Evolutionary conservation across 2,329 filamentous ascomycete species (phyloP).

Genomic region (Cercospora canescens): DNA sequence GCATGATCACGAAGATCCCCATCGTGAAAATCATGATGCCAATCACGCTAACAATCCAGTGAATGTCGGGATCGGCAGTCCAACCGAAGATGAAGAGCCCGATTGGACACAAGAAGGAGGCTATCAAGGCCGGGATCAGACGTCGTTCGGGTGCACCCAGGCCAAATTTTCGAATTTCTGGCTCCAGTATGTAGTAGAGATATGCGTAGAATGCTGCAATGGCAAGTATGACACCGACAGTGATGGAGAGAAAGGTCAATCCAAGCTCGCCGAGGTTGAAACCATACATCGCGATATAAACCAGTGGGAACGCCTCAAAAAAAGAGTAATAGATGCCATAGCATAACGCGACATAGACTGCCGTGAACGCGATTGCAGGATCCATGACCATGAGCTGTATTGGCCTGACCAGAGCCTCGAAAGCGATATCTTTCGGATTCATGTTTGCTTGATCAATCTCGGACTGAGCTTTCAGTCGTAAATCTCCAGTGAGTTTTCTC

Average conservation of each 20-base stretch:
- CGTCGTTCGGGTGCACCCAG: slow-evolving; percentile 30
- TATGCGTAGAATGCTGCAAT: slow-evolving; percentile 29
- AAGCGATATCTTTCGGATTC: slow-evolving; percentile 48
- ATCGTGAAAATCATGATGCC: slow-evolving; percentile 44
- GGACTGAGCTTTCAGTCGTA: slow-evolving; percentile 58
- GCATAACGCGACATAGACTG: slow-evolving; percentile 35
- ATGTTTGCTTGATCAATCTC: slow-evolving; percentile 64
- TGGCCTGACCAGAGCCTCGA: slow-evolving; percentile 56
- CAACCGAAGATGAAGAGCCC: slow-evolving; percentile 38
- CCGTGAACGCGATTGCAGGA: slow-evolving; percentile 35
- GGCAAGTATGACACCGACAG: slow-evolving; percentile 31
- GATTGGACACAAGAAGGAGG: slow-evolving; percentile 30
- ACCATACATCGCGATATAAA: slow-evolving; percentile 42
- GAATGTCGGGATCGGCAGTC: slow-evolving; percentile 31
- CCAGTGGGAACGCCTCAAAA: slow-evolving; percentile 42
- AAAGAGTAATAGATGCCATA: slow-evolving; percentile 40
- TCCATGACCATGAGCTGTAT: slow-evolving; percentile 36
- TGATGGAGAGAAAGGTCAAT: slow-evolving; percentile 37
- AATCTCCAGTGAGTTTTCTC: slow-evolving; percentile 60
- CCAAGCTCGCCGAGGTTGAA: slow-evolving; percentile 40
- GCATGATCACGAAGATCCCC: not conserved
- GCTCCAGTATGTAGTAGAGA: slow-evolving; percentile 30
- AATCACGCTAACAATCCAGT: slow-evolving; percentile 43
- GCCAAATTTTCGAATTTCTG: slow-evolving; percentile 25
- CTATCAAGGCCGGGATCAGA: slow-evolving; percentile 31